phyloP scores from a whole-genome alignment of 306 rosid species.

The Arachis hypogaea region DNA sequence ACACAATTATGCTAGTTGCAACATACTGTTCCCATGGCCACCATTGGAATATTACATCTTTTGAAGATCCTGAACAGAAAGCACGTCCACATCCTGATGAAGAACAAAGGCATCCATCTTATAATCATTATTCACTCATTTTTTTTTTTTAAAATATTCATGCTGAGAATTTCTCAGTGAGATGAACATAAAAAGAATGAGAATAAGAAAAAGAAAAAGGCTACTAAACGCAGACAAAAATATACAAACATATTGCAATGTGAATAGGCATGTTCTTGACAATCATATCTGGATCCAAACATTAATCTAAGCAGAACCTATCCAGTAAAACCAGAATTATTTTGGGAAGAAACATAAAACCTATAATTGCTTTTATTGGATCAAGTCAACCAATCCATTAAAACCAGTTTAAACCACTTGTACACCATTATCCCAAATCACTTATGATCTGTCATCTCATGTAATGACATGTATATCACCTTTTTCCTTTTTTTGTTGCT shows the following conservation, averaged over 20 bases:
- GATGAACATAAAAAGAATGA: slow-evolving; percentile 14
- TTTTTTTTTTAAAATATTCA: slow-evolving; percentile 27
- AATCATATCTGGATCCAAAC: no score
- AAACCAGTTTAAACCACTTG: no score
- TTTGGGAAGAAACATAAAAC: no score
- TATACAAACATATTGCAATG: not conserved
- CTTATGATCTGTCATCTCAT: no score
- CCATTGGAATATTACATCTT: slow-evolving; percentile 82
- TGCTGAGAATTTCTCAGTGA: slow-evolving; percentile 18
- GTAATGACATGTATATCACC: no score
- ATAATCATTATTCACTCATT: slow-evolving; percentile 6
- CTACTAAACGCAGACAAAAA: not conserved
- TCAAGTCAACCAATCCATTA: no score
- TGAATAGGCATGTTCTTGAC: not conserved
- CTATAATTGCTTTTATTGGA: no score
- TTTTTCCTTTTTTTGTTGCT: no score
- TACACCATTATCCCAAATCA: no score
- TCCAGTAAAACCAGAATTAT: no score
- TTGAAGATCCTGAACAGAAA: slow-evolving; percentile 64
- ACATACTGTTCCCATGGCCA: slow-evolving; percentile 83
- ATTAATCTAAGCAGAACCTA: no score
- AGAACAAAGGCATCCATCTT: slow-evolving; percentile 24
- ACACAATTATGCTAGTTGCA: slow-evolving; percentile 4
- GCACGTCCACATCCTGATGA: slow-evolving; percentile 94
- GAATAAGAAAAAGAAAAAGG: slow-evolving; percentile 25